Percentiles rank a stretch among this genome's conserved stretches.
These are phyloP conservation scores for Amylostereum chailletii DNA, from an alignment of 1,284 basidiomycete genomes.

Conservation along the genomic window DNA sequence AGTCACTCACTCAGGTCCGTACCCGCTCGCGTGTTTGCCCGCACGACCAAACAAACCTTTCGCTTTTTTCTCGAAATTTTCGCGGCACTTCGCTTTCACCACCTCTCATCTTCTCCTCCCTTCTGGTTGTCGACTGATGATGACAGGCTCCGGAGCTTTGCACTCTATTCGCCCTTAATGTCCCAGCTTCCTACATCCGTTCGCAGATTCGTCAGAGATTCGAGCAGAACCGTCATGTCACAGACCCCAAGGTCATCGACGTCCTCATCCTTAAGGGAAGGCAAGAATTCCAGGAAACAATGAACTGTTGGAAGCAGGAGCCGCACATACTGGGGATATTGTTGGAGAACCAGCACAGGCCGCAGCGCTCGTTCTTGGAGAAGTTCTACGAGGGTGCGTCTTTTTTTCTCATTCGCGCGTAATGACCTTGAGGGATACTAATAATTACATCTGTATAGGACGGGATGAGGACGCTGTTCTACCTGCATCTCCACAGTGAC, in stretches of 20 bases:
- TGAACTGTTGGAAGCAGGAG: conserved; percentile 90
- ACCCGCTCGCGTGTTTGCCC: neutral
- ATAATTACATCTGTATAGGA: conserved; percentile 22
- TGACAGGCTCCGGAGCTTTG: conserved; percentile 84
- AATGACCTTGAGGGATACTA: neutral
- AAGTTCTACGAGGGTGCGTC: conserved; percentile 77
- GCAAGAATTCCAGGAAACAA: conserved; percentile 90
- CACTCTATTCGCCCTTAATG: conserved; percentile 76
- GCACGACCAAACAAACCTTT: neutral
- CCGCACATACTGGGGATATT: conserved; percentile 69
- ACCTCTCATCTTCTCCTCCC: neutral
- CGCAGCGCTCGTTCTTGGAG: conserved; percentile 67
- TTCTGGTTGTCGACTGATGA: neutral
- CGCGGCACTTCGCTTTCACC: neutral
- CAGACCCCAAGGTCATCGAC: conserved; percentile 82
- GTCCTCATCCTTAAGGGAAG: conserved; percentile 81
- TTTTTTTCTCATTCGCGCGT: neutral
- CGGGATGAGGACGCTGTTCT: conserved; percentile 45
- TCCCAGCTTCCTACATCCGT: conserved; percentile 77
- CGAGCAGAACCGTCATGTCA: conserved; percentile 79
- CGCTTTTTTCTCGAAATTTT: neutral
- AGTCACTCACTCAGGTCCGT: neutral
- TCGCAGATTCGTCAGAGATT: conserved; percentile 83
- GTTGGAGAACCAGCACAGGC: conserved; percentile 39
- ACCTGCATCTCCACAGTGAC: conserved; percentile 26